phyloP scores from a whole-genome alignment of 208 protist species.

The Perkinsela sp. region DNA sequence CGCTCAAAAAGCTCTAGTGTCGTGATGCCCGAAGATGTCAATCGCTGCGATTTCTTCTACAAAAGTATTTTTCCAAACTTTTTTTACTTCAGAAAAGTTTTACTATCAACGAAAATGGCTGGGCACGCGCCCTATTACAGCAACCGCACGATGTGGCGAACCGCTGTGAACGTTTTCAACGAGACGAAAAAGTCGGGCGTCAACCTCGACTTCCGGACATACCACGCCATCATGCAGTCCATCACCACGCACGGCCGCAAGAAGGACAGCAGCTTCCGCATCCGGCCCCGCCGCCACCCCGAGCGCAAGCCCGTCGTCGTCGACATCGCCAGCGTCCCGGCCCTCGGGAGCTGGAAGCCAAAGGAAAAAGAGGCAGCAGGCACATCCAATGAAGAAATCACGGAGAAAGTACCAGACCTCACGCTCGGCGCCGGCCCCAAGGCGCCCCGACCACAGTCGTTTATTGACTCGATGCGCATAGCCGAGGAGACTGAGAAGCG shows the following conservation, averaged over 20 bases:
- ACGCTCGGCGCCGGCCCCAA: background rate
- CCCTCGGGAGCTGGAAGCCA: background rate
- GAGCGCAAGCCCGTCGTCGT: background rate
- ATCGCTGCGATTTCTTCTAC: too few species aligned
- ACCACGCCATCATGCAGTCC: constrained; percentile 1
- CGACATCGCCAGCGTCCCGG: background rate
- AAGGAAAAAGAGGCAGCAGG: too few species aligned
- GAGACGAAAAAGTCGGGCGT: background rate
- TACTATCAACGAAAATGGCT: background rate
- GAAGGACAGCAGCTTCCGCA: background rate
- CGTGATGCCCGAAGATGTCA: too few species aligned
- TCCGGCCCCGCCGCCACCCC: background rate
- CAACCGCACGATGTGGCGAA: background rate
- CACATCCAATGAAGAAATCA: too few species aligned
- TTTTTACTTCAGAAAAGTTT: too few species aligned
- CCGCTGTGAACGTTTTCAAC: background rate
- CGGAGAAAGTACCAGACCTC: too few species aligned
- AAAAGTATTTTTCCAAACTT: too few species aligned
- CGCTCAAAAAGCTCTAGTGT: constrained; percentile 17
- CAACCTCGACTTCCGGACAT: background rate
- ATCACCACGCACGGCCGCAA: background rate
- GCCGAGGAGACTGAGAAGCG: too few species aligned
- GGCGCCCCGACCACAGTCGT: background rate
- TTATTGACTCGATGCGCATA: too few species aligned
- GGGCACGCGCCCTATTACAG: background rate